These are phyloP conservation scores for Bathelium albidoporum DNA, from an alignment of 495 filamentous ascomycete species.

Conservation along the genomic window DNA sequence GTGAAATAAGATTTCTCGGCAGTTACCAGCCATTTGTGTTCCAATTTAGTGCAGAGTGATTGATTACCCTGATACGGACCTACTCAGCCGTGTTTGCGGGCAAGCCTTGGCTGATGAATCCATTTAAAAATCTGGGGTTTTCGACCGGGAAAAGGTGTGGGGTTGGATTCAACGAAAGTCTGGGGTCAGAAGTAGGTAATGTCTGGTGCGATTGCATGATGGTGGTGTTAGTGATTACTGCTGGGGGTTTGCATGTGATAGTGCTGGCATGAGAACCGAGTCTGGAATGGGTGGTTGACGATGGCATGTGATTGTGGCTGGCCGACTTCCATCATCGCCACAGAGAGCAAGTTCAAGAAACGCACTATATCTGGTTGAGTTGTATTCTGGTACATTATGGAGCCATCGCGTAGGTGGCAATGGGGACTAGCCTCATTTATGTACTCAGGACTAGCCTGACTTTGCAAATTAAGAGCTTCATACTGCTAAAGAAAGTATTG, in stretches of 20 bases:
- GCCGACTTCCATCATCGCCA: neutral
- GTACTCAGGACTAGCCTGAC: neutral
- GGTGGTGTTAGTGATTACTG: neutral
- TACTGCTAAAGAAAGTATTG: neutral
- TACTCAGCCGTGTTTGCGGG: too few species aligned
- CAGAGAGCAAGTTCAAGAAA: too few species aligned
- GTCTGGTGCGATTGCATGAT: neutral
- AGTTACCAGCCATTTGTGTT: too few species aligned
- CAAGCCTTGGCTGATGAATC: too few species aligned
- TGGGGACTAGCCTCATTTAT: neutral
- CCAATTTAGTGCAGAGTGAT: too few species aligned
- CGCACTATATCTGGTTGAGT: neutral
- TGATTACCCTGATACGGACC: too few species aligned
- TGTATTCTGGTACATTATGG: neutral
- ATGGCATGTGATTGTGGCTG: neutral
- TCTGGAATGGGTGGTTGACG: too few species aligned
- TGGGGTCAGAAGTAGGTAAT: neutral
- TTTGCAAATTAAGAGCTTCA: neutral
- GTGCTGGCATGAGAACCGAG: neutral
- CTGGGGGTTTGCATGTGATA: neutral
- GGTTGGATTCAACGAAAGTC: neutral
- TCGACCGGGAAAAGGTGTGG: neutral
- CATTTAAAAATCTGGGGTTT: neutral
- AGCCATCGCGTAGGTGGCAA: neutral
- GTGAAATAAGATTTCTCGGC: too few species aligned